Percentiles rank a stretch among this genome's conserved stretches.
Conservation (phyloP, 192 early-diverging fungal species). For the Entomortierella parvispora region DNA sequence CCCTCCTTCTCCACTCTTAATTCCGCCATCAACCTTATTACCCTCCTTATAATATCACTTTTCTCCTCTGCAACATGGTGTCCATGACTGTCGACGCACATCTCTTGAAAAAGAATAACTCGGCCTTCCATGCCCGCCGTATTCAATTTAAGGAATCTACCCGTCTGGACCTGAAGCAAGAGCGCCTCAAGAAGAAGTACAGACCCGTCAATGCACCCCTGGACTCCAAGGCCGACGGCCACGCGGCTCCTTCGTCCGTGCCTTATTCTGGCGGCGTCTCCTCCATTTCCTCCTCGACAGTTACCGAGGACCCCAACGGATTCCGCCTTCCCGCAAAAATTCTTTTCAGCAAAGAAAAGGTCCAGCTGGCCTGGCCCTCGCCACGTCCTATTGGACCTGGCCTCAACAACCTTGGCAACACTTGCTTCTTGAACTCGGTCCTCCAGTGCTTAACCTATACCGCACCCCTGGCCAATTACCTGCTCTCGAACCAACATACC, state of each 20-base stretch:
- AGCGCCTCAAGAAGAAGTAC: conserved; percentile 69
- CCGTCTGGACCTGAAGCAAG: conserved; percentile 69
- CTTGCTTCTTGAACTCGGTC: conserved; percentile 85
- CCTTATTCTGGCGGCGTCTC: conserved; percentile 17
- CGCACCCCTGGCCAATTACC: conserved; percentile 74
- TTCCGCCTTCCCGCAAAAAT: conserved; percentile 57
- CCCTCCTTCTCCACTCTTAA: too few relatives aligned
- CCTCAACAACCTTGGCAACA: conserved; percentile 77
- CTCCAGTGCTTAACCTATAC: conserved; percentile 84
- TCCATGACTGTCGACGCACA: conserved; percentile 30
- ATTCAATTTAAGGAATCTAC: conserved; percentile 70
- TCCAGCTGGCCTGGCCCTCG: conserved; percentile 64
- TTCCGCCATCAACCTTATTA: too few relatives aligned
- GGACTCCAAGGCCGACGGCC: background rate
- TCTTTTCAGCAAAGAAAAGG: conserved; percentile 67
- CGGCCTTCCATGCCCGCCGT: conserved; percentile 57
- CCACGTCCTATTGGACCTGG: conserved; percentile 73
- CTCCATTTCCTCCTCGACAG: background rate
- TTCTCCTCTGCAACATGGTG: conserved; percentile 8
- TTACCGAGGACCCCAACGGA: conserved; percentile 65
- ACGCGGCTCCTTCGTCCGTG: conserved; percentile 7
- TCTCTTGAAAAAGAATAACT: conserved; percentile 39
- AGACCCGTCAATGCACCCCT: conserved; percentile 64
- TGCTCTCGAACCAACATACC: conserved; percentile 69
- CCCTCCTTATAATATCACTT: too few relatives aligned